Percentiles rank a stretch among this genome's conserved stretches.
Evolutionary conservation across 306 rosid genomes (phyloP).

Genomic region (Oemleria cerasiformis): DNA sequence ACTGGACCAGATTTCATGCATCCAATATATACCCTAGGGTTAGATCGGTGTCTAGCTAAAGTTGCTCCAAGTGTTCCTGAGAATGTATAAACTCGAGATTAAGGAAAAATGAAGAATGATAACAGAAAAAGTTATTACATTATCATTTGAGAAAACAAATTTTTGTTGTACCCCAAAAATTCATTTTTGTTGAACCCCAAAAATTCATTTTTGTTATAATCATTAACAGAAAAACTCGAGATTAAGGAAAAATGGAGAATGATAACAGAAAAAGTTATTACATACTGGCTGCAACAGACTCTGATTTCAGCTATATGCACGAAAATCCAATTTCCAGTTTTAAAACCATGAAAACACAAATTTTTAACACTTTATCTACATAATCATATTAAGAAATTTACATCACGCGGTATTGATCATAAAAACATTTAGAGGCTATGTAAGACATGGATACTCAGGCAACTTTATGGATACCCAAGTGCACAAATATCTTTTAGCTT

Average conservation of each 20-base stretch:
- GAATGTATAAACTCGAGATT: not conserved
- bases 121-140: not conserved
- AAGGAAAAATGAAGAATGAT: slow-evolving; percentile 3
- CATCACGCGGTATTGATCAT: not conserved
- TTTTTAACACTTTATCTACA: not conserved
- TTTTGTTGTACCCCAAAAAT: too few relatives aligned
- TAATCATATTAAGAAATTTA: not conserved
- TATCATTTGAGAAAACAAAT: too few relatives aligned
- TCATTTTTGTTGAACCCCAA: too few relatives aligned
- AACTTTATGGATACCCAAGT: not conserved
- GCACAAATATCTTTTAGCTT: not conserved
- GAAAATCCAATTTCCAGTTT: slow-evolving; percentile 3
- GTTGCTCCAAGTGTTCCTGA: slow-evolving; percentile 58
- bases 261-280: not conserved
- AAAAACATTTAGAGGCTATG: not conserved
- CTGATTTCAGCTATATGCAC: not conserved
- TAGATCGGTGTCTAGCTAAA: slow-evolving; percentile 45
- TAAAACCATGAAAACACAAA: not conserved
- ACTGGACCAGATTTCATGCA: slow-evolving; percentile 70
- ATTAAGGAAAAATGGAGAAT: not conserved
- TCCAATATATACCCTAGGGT: slow-evolving; percentile 51
- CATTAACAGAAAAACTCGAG: too few relatives aligned
- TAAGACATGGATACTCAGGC: not conserved
- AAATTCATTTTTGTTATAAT: too few relatives aligned
- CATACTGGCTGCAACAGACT: not conserved